A percentile compares a stretch with the other conserved stretches of the same genome.
These are phyloP conservation scores for Ophiostoma novo-ulmi DNA, from an alignment of 2,329 filamentous ascomycete genomes.

Conservation along the genomic window DNA sequence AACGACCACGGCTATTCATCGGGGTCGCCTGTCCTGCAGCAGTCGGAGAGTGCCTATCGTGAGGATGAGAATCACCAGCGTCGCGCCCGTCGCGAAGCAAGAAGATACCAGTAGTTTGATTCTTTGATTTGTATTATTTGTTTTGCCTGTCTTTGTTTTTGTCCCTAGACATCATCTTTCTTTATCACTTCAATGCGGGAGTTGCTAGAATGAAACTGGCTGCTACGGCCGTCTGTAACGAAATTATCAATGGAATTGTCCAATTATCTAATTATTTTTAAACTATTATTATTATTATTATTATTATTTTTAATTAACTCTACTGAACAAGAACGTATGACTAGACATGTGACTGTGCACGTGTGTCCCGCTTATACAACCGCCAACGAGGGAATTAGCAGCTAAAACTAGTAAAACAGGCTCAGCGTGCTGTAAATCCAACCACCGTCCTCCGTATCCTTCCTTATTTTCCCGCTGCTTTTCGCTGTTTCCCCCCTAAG, in stretches of 20 bases:
- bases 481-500: background rate
- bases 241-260: background rate
- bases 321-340: background rate
- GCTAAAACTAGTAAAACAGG: background rate
- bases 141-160: background rate
- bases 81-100: background rate
- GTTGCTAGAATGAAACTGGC: background rate
- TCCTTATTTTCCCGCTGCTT: conserved; percentile 6
- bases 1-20: conserved; percentile 11
- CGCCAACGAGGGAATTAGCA: conserved; percentile 8
- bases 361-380: background rate
- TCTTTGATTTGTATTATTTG: background rate
- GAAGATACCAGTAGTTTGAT: background rate
- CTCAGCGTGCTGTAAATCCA: background rate
- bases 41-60: background rate
- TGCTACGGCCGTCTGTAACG: no score
- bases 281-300: background rate
- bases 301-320: background rate
- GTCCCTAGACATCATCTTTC: background rate
- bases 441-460: no score
- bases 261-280: background rate
- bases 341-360: background rate
- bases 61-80: background rate
- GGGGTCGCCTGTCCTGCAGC: conserved; percentile 12
- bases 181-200: background rate